Evolutionary conservation across 2,329 filamentous ascomycete species (phyloP), one percentile per base, ranked within the genome.

Genomic region (Colletotrichum sp.): DNA sequence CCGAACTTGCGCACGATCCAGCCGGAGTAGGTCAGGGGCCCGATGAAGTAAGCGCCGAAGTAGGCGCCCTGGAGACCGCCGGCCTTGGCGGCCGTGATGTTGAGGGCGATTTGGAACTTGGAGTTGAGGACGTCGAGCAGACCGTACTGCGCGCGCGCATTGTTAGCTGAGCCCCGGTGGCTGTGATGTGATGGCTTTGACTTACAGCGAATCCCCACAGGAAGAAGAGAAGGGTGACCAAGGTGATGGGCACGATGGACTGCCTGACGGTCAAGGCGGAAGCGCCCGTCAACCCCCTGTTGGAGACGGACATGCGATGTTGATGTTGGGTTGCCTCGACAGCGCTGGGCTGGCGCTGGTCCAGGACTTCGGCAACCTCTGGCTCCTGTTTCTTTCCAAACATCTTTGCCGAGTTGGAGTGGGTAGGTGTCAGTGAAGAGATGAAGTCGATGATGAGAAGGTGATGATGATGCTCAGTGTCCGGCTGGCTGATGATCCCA

Each of bases 1-100:
- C 93, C 93, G 79, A 88, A 93, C 77, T 89, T 89, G 36, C 92
- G 90, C 15, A 95, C 88, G 79, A 94, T 87, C 85, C 87, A 90
- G 71, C 83, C 84, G 4, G 84, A 85, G 71, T 87, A 80, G 21
- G 84, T 82, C 7, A 86, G 79, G n/a, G 81, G 80, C 32, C 79
- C 84, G 30, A 87, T 78, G 69, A 84, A 82, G 79, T 86, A 87
- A 71, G 84, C 85, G 55, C 88, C 89, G 72, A 90, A 90, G 80
- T 90, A 90, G 49, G 89, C 88, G 5, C 87, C 85, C 55, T 89
- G 88, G 18, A 90, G 83, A 62, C 89, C 89, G 1, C 87, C 81
- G 1, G 88, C 87, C 79, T 86, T 86, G 72, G 86, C 85, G 60
- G 84, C 84, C 57, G 83, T 83, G 77, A 90, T 88, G 72, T 85